Conservation (phyloP, 1,284 basidiomycete species). For the Tranzscheliella williamsii region DNA sequence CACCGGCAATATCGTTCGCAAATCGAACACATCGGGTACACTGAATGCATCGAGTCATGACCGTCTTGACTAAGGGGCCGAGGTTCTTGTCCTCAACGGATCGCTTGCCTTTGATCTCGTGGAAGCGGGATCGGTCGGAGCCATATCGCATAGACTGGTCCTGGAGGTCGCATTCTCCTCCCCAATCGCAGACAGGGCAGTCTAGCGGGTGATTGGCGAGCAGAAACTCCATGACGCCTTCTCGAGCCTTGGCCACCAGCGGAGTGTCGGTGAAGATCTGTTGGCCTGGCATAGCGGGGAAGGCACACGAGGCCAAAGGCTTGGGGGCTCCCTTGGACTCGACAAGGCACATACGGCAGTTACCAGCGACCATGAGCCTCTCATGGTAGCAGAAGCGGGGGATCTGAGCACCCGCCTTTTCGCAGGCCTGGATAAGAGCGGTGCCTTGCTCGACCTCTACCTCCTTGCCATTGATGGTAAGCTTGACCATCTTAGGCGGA, state of each 20-base stretch:
- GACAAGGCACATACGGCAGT: slow-evolving; percentile 76
- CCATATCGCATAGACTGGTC: slow-evolving; percentile 99
- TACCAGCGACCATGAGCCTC: slow-evolving; percentile 63
- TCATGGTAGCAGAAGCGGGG: slow-evolving; percentile 89
- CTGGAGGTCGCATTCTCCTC: slow-evolving; percentile 91
- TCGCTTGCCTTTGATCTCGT: slow-evolving; percentile 96
- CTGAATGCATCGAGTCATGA: slow-evolving; percentile 99
- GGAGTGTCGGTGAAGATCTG: slow-evolving; percentile 96
- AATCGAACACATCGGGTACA: slow-evolving; percentile 99
- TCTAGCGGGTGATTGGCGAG: slow-evolving; percentile 96
- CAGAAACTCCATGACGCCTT: slow-evolving; percentile 96
- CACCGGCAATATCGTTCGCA: slow-evolving; percentile 97
- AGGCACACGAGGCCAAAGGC: slow-evolving; percentile 76
- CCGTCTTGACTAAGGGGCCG: slow-evolving; percentile 96
- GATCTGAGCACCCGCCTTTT: slow-evolving; percentile 60
- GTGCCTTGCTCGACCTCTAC: slow-evolving; percentile 59
- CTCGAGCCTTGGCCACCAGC: slow-evolving; percentile 86
- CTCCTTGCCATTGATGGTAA: slow-evolving; percentile 60
- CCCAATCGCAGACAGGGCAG: slow-evolving; percentile 90
- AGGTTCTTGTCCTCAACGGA: slow-evolving; percentile 98
- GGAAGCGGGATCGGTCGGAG: slow-evolving; percentile 93
- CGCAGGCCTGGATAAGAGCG: slow-evolving; percentile 90
- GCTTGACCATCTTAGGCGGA: slow-evolving; percentile 60
- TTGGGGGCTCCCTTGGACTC: slow-evolving; percentile 93
- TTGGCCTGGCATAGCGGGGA: slow-evolving; percentile 95